phyloP scores from a whole-genome alignment of 2,329 filamentous ascomycete genomes.

The Paramyrothecium roridum region DNA sequence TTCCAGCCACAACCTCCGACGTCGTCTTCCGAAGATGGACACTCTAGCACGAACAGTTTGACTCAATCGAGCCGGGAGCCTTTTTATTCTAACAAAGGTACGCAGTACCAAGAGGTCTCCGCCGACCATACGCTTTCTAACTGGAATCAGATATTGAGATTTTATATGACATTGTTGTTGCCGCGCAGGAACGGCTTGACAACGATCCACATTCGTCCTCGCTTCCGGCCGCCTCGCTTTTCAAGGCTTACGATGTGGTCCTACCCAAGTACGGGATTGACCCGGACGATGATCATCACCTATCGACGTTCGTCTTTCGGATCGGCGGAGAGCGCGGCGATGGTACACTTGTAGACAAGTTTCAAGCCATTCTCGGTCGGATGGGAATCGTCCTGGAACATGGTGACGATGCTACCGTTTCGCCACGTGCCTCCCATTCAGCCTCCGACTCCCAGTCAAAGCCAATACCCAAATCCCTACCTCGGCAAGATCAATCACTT shows the following conservation, averaged over 20 bases:
- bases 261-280: conserved; percentile 69
- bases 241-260: conserved; percentile 74
- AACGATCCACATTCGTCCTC: conserved; percentile 56
- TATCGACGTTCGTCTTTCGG: conserved; percentile 75
- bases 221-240: conserved; percentile 73
- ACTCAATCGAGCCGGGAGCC: conserved; percentile 25
- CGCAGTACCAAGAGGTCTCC: conserved; percentile 9
- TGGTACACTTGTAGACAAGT: conserved; percentile 63
- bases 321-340: conserved; percentile 64
- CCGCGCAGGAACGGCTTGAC: conserved; percentile 64
- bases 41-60: conserved; percentile 20
- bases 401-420: conserved; percentile 29
- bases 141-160: conserved; percentile 68
- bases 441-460: conserved; percentile 15
- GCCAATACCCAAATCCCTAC: neutral
- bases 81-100: conserved; percentile 62
- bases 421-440: conserved; percentile 14
- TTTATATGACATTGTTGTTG: conserved; percentile 71
- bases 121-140: conserved; percentile 6
- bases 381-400: conserved; percentile 73
- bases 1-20: conserved; percentile 14
- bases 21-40: conserved; percentile 22
- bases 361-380: conserved; percentile 62
- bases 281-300: conserved; percentile 70
- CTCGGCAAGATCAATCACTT: neutral